phyloP scores from a whole-genome alignment of 2,329 filamentous ascomycete species.

The Zarea fungicola region DNA sequence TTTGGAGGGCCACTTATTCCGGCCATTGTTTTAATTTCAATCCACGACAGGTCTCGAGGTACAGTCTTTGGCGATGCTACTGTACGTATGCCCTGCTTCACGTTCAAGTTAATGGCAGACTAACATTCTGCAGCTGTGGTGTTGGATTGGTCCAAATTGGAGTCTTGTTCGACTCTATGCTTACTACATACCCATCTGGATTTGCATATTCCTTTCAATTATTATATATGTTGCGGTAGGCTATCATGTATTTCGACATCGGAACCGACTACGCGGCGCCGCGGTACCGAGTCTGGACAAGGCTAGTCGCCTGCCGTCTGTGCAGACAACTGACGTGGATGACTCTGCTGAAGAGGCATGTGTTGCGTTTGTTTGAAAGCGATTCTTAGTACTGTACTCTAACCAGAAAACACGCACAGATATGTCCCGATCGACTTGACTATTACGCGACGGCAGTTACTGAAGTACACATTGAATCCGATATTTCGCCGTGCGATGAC shows the following conservation, averaged over 20 bases:
- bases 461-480: constrained; percentile 41
- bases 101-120: not conserved
- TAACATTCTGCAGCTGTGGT: constrained; percentile 47
- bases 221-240: constrained; percentile 53
- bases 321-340: constrained; percentile 23
- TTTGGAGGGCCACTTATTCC: constrained; percentile 68
- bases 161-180: constrained; percentile 52
- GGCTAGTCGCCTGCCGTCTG: constrained; percentile 18
- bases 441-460: constrained; percentile 45
- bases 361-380: not conserved
- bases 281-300: constrained; percentile 21
- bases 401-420: constrained; percentile 15
- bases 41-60: constrained; percentile 35
- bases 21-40: constrained; percentile 59
- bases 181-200: constrained; percentile 58
- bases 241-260: constrained; percentile 53
- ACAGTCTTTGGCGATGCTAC: constrained; percentile 52
- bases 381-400: not conserved
- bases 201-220: constrained; percentile 49
- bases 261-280: constrained; percentile 49
- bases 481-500: constrained; percentile 12
- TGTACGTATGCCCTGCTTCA: constrained; percentile 31
- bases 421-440: constrained; percentile 18
- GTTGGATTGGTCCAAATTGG: constrained; percentile 52
- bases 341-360: constrained; percentile 32